phyloP scores from a whole-genome alignment of 2,329 filamentous ascomycete species.

The Huntiella omanensis region DNA sequence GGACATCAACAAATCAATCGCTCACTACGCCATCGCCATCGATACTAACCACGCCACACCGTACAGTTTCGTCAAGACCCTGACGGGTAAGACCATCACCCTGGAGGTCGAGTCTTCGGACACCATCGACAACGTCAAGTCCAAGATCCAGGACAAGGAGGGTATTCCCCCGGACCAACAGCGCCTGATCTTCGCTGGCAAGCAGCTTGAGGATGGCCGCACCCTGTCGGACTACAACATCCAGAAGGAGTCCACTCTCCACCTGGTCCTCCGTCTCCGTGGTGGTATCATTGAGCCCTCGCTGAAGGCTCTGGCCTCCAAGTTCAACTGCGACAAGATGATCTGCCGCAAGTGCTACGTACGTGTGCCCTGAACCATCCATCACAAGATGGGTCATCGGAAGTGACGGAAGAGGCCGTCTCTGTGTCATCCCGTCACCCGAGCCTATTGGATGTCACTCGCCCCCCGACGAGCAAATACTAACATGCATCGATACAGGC shows the following conservation, averaged over 20 bases:
- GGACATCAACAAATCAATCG: not conserved
- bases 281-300: conserved; percentile 99
- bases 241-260: conserved; percentile 98
- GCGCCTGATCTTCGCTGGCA: conserved; percentile 95
- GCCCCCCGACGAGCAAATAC: not conserved
- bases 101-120: conserved; percentile 97
- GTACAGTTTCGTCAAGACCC: conserved; percentile 96
- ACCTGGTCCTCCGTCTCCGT: conserved; percentile 95
- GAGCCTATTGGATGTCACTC: not conserved
- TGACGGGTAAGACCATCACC: conserved; percentile 99
- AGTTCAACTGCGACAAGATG: conserved; percentile 99
- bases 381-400: not conserved
- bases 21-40: conserved; percentile 11
- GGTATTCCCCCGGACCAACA: conserved; percentile 96
- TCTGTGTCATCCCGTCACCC: not conserved
- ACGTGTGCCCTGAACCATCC: conserved; percentile 24
- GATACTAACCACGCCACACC: conserved; percentile 15
- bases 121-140: conserved; percentile 99
- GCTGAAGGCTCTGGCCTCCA: conserved; percentile 92
- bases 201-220: conserved; percentile 97
- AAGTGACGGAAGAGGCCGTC: not conserved
- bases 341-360: conserved; percentile 99
- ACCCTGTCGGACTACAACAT: conserved; percentile 98
- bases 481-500: conserved; percentile 22
- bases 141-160: conserved; percentile 99